A percentile compares a stretch with the other conserved stretches of the same genome.
phyloP scores from a whole-genome alignment of 306 rosid genomes.

The Inga oerstediana region DNA sequence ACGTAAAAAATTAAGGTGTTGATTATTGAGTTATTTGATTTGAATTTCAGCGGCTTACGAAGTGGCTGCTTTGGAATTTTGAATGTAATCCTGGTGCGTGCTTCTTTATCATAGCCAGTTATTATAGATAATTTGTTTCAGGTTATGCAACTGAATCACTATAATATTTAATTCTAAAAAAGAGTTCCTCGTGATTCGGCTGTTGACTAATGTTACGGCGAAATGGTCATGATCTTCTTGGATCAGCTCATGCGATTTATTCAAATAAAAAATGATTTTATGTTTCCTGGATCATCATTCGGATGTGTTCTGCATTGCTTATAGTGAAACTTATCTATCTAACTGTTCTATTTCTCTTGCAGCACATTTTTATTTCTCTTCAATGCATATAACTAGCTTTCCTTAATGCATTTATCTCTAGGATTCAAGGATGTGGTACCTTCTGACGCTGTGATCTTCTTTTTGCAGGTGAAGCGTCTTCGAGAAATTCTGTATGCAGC shows the following conservation, averaged over 20 bases:
- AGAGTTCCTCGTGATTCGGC: not conserved
- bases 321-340: not conserved
- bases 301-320: not conserved
- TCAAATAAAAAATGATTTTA: not conserved
- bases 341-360: not conserved
- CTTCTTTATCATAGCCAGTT: conserved; percentile 6
- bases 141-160: not conserved
- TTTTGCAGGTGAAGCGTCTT: conserved; percentile 68
- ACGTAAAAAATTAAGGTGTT: conserved; percentile 1
- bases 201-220: not conserved
- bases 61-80: conserved; percentile 74
- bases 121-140: not conserved
- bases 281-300: conserved; percentile 5
- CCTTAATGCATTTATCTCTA: conserved; percentile 22
- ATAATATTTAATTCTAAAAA: not conserved
- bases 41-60: conserved; percentile 73
- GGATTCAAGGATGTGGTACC: conserved; percentile 27
- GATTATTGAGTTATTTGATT: conserved; percentile 38
- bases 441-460: conserved; percentile 24
- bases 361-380: not conserved
- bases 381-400: not conserved
- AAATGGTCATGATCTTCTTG: not conserved
- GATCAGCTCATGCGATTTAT: not conserved
- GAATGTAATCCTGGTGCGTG: conserved; percentile 68
- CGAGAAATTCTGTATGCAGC: conserved; percentile 57